phyloP scores from a whole-genome alignment of 495 filamentous ascomycete genomes.

The Alectoria sarmentosa region DNA sequence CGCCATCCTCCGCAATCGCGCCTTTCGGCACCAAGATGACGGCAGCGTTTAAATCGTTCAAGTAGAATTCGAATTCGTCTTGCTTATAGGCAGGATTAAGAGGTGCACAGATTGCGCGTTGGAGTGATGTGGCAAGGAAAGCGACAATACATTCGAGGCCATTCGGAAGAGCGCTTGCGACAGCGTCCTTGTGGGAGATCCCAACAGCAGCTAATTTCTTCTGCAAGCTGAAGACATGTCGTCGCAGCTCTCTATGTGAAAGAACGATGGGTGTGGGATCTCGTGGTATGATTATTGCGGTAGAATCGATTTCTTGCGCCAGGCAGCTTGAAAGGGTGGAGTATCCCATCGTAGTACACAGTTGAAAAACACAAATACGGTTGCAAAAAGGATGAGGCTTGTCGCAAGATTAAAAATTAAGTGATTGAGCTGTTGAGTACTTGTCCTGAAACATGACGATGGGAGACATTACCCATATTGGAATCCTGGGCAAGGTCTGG shows the following conservation, averaged over 20 bases:
- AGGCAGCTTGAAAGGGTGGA: too few species aligned
- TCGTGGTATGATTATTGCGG: conserved; percentile 62
- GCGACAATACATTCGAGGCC: conserved; percentile 74
- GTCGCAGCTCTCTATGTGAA: conserved; percentile 54
- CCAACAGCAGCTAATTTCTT: conserved; percentile 63
- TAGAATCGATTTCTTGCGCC: too few species aligned
- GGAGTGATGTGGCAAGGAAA: conserved; percentile 71
- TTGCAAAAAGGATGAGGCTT: too few species aligned
- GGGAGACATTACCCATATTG: too few species aligned
- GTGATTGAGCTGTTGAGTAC: too few species aligned
- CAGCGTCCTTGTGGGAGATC: conserved; percentile 53
- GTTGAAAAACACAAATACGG: too few species aligned
- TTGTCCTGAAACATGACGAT: too few species aligned
- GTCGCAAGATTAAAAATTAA: too few species aligned
- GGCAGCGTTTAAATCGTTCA: conserved; percentile 70
- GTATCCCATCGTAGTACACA: too few species aligned
- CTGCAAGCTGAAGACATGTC: conserved; percentile 61
- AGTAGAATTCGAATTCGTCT: conserved; percentile 83
- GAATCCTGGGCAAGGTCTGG: too few species aligned
- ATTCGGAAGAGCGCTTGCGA: conserved; percentile 71
- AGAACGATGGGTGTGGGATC: conserved; percentile 48
- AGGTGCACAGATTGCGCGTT: conserved; percentile 73
- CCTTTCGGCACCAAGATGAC: conserved; percentile 65
- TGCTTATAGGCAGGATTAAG: conserved; percentile 80
- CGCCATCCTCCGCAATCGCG: conserved; percentile 50